Evolutionary conservation across 116 monocot species (phyloP), one percentile per base, ranked within the genome.

Genomic region (Thalassia testudinum): DNA sequence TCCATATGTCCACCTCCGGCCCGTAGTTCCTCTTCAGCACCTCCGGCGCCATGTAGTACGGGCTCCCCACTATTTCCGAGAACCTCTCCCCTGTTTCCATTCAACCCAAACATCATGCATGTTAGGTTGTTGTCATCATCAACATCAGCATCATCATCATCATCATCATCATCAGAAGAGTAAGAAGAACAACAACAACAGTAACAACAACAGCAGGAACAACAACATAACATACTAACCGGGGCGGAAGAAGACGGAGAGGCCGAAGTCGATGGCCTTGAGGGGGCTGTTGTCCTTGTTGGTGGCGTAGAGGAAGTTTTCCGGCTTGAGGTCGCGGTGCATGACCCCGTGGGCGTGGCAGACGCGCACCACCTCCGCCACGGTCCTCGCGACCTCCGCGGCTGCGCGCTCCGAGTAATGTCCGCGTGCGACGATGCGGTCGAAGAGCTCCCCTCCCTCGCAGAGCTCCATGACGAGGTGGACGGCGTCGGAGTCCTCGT

Each of bases 41-140:
- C 40, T 89, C 89, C 2, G 89, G 83, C 11, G 89, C 89, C 80
- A 89, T 89, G 75, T 89, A 89, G 34, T 74, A 89, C 17, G 89
- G 83, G 64, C 83, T 83, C 53, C 89, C 89, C 17, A 89, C 89
- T 10, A 89, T 72, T 42, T 89, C 89, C 42, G 48, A 61, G 71
- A 89, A 89, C 0, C 59, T 56, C 27, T 80, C 66, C 26, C 78
- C 78, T 78, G 24, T 7, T 27, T 2, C 30, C 3, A 3, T 10
- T 3, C 30, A 34, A 34, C 30, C 3, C 30, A 34, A 34, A 34
- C 6, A 3, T 10, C 6, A 34, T 34, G n/a, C 10, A 10, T 10
- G 10, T 34, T 34, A 10, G 10, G 30, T 34, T 34, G 30, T 34
- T 34, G 6, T 34, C 6, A 45, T 25, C 26, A 21, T 22, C 11